Conservation (phyloP, 495 filamentous ascomycete genomes). For the Aeminium ludgeri region DNA sequence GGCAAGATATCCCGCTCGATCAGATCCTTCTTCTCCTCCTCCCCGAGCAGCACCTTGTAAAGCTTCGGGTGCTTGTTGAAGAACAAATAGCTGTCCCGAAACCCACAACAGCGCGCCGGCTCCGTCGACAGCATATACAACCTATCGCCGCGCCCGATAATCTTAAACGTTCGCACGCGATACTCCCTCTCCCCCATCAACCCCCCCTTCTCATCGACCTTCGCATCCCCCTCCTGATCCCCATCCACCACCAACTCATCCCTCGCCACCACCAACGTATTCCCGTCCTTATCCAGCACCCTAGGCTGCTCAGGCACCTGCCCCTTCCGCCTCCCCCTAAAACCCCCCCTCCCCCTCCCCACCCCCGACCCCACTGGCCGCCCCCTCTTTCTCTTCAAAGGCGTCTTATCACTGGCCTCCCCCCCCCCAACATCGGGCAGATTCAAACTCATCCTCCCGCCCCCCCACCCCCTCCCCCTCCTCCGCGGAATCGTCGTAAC, state of each 20-base stretch:
- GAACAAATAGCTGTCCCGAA: conserved; percentile 93
- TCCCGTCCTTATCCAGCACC: conserved; percentile 88
- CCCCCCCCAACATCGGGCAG: conserved; percentile 8
- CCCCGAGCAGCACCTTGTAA: conserved; percentile 89
- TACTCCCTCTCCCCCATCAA: conserved; percentile 74
- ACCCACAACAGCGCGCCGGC: conserved; percentile 87
- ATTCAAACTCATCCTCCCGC: conserved; percentile 1
- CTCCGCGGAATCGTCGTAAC: conserved; percentile 10
- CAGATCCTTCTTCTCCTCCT: conserved; percentile 80
- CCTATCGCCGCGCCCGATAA: conserved; percentile 62
- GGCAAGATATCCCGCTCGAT: conserved; percentile 90
- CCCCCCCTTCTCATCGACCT: conserved; percentile 76
- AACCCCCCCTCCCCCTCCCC: conserved; percentile 39
- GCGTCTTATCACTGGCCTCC: conserved; percentile 34
- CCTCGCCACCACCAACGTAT: conserved; percentile 73
- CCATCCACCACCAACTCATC: conserved; percentile 83
- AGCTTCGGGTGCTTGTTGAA: conserved; percentile 92
- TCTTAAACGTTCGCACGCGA: conserved; percentile 81
- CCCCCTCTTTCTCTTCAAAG: conserved; percentile 44
- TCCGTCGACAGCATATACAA: conserved; percentile 98
- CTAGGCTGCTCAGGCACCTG: conserved; percentile 55
- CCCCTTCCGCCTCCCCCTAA: conserved; percentile 51
- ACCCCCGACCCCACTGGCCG: conserved; percentile 48
- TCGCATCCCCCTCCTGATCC: conserved; percentile 75
- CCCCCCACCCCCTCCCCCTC: conserved; percentile 2